Evolutionary conservation across 2,329 filamentous ascomycete species (phyloP), one percentile per base, ranked within the genome.

Genomic region (Sporothrix variecibatus): DNA sequence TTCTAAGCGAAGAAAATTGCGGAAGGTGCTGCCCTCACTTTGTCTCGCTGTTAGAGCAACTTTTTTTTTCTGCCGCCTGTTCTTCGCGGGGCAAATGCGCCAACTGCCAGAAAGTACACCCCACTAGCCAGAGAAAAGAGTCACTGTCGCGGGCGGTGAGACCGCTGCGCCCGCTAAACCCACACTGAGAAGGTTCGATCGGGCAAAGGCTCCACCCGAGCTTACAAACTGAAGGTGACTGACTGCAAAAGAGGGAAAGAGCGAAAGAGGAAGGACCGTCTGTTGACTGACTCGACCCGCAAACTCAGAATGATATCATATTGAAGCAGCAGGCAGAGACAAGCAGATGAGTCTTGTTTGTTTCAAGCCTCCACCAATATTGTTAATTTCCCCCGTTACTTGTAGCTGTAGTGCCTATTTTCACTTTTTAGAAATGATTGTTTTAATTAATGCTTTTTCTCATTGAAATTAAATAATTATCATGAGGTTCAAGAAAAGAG

Each of bases 61-160:
- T 68, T 68, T 68, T 65, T 20, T 68, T 68, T 68, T 68, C 65
- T 68, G 65, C 65, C 65, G 43, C 65, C 65, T 34, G 34, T 28
- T 31, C 17, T 8, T 49, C 65, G 65, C 65, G 65, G 65, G 65
- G 43, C 65, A 68, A 51, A 15, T 64, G 34, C 60, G 9, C 60
- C 60, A 26, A 64, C 28, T 34, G 34, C 31, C 31, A 20, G 20
- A 11, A 17, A 7, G 38, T 31, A 31, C 4, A 65, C 38, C 62
- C 62, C 38, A 26, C 60, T 7, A 26, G 8, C 34, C 26, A 65
- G 1, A 28, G 31, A 46, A 15, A 67, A 40, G 34, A 51, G 62
- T 51, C 40, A 49, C 43, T 68, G 26, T 3, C 17, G 65, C 17
- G 23, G 65, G 65, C 65, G 65, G 65, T 68, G 65, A 51, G 65